Base-by-base conservation (phyloP, 2,329 filamentous ascomycete species). In the Tricladium varicosporioides region DNA sequence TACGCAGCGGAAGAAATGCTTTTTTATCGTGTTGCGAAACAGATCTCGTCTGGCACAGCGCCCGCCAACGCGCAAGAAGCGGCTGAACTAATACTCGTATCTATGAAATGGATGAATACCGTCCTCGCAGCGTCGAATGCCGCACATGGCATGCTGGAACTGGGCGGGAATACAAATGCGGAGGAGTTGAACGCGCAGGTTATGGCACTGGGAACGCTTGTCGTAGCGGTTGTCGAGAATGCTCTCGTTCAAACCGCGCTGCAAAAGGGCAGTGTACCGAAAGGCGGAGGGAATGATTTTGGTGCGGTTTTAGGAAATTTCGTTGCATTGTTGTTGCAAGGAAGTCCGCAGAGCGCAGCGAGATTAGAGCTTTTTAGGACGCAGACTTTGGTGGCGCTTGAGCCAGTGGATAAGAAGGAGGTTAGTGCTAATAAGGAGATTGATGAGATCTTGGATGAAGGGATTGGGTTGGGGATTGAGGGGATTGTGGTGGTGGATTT, bases 201-300 rank as follows among this genome's bases (percentile, higher is more conserved):
- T 16, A 82, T 84, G 47, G 86, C 84, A 0, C 80, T 90, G 59
- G 82, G 86, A 2, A 80, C 86, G 67, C 74, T 90, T 15, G 72
- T 88, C 5, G 73, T 88, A 49, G 79, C 81, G 0, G 74, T 88
- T 10, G 79, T 82, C 54, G 85, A 89, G 60, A 87, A 85, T 62
- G 72, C 73, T 2, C 73, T 75, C 4, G 77, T 88, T 10, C 69
- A 86, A 4, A 72, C 74, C 46, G 77, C 81, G 2, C 70, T 90
- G 48, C 75, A 76, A 56, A 79, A 76, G 63, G 75, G 79, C 0
- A 72, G 75, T 50, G 56, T 61, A 13, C 78, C 80, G 2, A 83
- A 80, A 76, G 76, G 83, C 82, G 73, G 60, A n/a, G 77, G 84
- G 82, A 74, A 63, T 33, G 61, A 63, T 1, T 51, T 70, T 9